These are phyloP conservation scores for Blastobotrys robertii DNA, from an alignment of 805 yeast species.

Conservation along the genomic window DNA sequence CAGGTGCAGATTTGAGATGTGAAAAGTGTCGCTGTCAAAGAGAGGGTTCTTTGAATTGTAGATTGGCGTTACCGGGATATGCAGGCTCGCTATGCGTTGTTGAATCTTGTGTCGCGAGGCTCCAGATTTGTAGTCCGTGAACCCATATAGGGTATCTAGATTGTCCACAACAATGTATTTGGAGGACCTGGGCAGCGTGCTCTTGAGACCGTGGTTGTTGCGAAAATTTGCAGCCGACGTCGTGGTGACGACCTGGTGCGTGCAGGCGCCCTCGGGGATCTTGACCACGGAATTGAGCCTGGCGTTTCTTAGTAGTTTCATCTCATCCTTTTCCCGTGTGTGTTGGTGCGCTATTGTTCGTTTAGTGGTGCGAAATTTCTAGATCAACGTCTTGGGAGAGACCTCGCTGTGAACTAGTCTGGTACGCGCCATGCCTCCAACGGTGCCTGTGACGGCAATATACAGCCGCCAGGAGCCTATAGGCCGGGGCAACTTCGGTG, in stretches of 20 bases:
- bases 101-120: conserved; percentile 53
- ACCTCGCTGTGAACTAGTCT: not conserved
- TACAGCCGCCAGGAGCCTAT: conserved; percentile 82
- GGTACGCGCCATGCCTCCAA: not conserved
- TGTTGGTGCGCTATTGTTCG: not conserved
- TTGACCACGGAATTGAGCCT: not conserved
- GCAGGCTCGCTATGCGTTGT: conserved; percentile 58
- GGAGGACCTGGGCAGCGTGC: conserved; percentile 53
- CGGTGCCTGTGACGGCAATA: conserved; percentile 24
- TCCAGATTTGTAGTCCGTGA: conserved; percentile 62
- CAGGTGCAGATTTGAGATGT: not conserved
- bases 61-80: conserved; percentile 30
- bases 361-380: no score
- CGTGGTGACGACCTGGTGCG: conserved; percentile 66
- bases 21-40: no score
- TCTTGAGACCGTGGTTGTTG: conserved; percentile 70
- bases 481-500: conserved; percentile 95
- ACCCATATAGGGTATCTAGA: conserved; percentile 53
- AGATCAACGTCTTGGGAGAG: not conserved
- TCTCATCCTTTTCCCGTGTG: no score
- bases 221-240: conserved; percentile 51
- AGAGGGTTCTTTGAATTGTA: no score
- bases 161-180: conserved; percentile 55
- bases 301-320: not conserved
- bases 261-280: conserved; percentile 12